Evolutionary conservation across 1,284 basidiomycete species (phyloP).

Genomic region (Irpex sp.): DNA sequence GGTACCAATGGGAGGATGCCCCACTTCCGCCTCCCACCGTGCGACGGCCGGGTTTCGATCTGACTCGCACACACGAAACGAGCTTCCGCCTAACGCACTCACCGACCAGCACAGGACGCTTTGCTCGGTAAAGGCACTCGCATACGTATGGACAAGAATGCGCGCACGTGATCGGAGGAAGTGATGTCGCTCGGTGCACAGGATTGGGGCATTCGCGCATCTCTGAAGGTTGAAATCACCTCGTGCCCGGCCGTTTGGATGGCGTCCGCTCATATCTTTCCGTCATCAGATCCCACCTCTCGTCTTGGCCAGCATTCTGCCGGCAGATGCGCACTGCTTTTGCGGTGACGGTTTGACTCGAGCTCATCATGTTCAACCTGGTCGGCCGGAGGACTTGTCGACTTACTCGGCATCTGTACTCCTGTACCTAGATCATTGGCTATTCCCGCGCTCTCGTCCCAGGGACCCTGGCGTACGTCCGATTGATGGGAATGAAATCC

Average conservation of each 20-base stretch:
- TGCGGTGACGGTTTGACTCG: conserved; percentile 11
- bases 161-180: background rate
- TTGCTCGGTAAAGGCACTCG: background rate
- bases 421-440: conserved; percentile 7
- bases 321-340: conserved; percentile 11
- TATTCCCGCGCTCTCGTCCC: conserved; percentile 10
- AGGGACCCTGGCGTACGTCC: conserved; percentile 8
- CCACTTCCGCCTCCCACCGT: background rate
- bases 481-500: conserved; percentile 10
- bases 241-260: conserved; percentile 4
- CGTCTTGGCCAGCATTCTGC: conserved; percentile 4
- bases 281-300: conserved; percentile 10
- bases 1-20: background rate
- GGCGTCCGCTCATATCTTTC: conserved; percentile 2
- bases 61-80: background rate
- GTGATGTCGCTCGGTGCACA: background rate
- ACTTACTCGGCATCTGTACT: conserved; percentile 9
- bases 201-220: background rate
- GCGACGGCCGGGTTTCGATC: background rate
- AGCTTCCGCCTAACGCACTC: background rate
- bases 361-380: background rate
- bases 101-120: background rate
- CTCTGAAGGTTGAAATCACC: conserved; percentile 1
- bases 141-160: background rate
- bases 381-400: conserved; percentile 9